Conservation (phyloP, 768 basidiomycete species). For the Coprinopsis strossmayeri region DNA sequence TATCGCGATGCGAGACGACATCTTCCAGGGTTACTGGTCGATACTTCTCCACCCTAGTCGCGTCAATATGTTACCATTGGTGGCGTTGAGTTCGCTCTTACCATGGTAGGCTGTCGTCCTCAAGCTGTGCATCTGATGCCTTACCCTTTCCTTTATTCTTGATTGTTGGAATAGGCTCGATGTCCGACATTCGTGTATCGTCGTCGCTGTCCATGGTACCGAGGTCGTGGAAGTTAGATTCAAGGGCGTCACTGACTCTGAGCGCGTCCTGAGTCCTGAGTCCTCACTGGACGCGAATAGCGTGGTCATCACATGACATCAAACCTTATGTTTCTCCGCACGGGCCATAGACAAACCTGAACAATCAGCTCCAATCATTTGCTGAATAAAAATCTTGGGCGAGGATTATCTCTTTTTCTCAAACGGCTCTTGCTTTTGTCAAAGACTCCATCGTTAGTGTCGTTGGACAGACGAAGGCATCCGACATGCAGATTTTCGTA, state of each 20-base stretch:
- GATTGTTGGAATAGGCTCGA: constrained; percentile 25
- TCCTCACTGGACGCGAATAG: constrained; percentile 13
- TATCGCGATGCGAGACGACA: constrained; percentile 95
- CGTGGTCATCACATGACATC: constrained; percentile 15
- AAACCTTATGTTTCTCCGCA: constrained; percentile 30
- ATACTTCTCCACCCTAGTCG: constrained; percentile 93
- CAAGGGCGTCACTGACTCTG: too few relatives aligned
- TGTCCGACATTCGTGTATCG: constrained; percentile 46
- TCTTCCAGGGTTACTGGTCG: constrained; percentile 86
- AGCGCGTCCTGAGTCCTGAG: constrained; percentile 11
- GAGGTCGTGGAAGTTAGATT: too few relatives aligned
- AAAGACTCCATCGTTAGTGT: constrained; percentile 87
- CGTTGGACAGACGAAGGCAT: constrained; percentile 88
- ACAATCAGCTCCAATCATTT: constrained; percentile 28
- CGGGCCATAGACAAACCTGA: constrained; percentile 36
- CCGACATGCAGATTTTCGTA: constrained; percentile 95
- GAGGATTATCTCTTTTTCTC: constrained; percentile 20
- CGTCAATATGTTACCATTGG: constrained; percentile 6
- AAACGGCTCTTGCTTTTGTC: constrained; percentile 69
- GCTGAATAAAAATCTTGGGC: constrained; percentile 22
- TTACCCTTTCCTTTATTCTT: constrained; percentile 70
- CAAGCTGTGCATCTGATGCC: constrained; percentile 36
- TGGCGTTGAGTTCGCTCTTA: constrained; percentile 26
- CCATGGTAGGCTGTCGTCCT: constrained; percentile 80
- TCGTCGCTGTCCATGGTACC: constrained; percentile 53